Evolutionary conservation across 768 basidiomycete species (phyloP).

Genomic region (Leccinum boreale): DNA sequence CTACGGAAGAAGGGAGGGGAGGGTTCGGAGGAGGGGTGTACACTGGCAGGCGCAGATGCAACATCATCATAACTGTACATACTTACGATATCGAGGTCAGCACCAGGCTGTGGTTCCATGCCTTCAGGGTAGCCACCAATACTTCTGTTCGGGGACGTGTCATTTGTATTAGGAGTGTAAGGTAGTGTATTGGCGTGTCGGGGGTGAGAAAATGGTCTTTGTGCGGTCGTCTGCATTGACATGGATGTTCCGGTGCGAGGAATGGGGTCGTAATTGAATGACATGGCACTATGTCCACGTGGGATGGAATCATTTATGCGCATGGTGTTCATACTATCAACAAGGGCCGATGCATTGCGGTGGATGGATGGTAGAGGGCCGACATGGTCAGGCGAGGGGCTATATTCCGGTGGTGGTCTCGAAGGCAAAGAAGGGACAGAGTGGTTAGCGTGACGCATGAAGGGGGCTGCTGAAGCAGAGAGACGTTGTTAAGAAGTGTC

Average conservation of each 20-base stretch:
- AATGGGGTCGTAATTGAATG: conserved; percentile 41
- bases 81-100: conserved; percentile 37
- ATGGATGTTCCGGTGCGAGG: conserved; percentile 57
- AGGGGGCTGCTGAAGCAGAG: conserved; percentile 14
- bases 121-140: conserved; percentile 27
- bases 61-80: conserved; percentile 39
- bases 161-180: conserved; percentile 23
- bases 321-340: conserved; percentile 54
- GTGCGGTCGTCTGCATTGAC: conserved; percentile 40
- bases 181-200: conserved; percentile 44
- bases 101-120: conserved; percentile 21
- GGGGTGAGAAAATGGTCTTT: conserved; percentile 33
- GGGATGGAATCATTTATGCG: conserved; percentile 44
- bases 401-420: conserved; percentile 34
- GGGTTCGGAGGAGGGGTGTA: conserved; percentile 25
- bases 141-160: conserved; percentile 21
- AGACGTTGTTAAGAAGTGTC: conserved; percentile 6
- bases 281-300: conserved; percentile 28
- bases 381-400: conserved; percentile 21
- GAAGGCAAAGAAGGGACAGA: conserved; percentile 47
- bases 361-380: conserved; percentile 40
- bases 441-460: conserved; percentile 45
- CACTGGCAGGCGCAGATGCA: conserved; percentile 28
- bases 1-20: conserved; percentile 16
- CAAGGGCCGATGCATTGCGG: conserved; percentile 37